Conservation (phyloP, 2,329 filamentous ascomycete species). For the Tolypocladium inflatum region DNA sequence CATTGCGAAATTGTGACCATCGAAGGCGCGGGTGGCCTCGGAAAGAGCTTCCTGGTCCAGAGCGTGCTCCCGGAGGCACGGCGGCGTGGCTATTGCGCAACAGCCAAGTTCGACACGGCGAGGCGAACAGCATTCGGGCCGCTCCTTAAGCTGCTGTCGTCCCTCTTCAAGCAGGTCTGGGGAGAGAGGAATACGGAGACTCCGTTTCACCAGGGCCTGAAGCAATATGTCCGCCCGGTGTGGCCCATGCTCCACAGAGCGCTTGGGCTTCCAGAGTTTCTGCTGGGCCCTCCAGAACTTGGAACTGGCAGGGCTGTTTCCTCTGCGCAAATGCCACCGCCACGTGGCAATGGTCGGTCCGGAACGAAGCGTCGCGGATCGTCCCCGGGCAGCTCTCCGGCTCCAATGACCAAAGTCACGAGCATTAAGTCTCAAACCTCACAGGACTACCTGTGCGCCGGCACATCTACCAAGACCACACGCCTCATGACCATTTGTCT, state of each 20-base stretch:
- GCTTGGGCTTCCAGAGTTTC: conserved; percentile 60
- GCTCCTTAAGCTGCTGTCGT: conserved; percentile 54
- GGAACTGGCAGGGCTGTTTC: conserved; percentile 25
- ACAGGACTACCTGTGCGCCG: conserved; percentile 50
- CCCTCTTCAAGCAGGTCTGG: conserved; percentile 58
- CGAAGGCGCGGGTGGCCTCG: conserved; percentile 52
- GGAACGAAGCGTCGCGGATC: conserved; percentile 35
- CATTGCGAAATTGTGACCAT: conserved; percentile 56
- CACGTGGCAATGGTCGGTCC: conserved; percentile 20
- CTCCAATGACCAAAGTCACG: conserved; percentile 18
- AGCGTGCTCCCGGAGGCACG: conserved; percentile 52
- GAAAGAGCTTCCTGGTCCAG: conserved; percentile 56
- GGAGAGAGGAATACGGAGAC: conserved; percentile 58
- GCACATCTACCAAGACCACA: conserved; percentile 52
- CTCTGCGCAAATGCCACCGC: conserved; percentile 20
- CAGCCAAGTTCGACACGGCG: conserved; percentile 56
- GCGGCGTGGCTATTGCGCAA: conserved; percentile 54
- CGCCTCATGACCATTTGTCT: conserved; percentile 81
- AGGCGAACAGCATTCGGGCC: conserved; percentile 53
- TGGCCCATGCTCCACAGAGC: conserved; percentile 56
- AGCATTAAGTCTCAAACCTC: conserved; percentile 39
- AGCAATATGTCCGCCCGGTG: conserved; percentile 52
- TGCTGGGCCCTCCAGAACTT: conserved; percentile 42
- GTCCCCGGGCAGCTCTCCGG: conserved; percentile 36
- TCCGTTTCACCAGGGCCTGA: conserved; percentile 50